Base-by-base conservation (phyloP, 805 yeast species). In the Candida vartiovaarae region DNA sequence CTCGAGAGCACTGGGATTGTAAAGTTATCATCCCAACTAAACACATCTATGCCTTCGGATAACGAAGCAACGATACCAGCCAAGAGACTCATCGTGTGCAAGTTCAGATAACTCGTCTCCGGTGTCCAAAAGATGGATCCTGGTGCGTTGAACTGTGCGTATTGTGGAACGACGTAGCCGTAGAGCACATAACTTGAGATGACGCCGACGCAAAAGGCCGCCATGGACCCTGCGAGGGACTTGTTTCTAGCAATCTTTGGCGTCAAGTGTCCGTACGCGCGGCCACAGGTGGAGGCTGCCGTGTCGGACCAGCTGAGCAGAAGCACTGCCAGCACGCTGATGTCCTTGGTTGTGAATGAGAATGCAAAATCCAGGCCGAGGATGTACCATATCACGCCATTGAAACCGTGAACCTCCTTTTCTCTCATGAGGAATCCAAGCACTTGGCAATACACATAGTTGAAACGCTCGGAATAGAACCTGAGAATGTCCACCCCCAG, bases 281-380 rank as follows among this genome's bases (percentile, higher is more conserved):
- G 74, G 34, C 99, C 99, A 57, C 90, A 66, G 0, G 96, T 87
- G 3, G 96, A 87, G 3, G 99, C 99, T 3, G 97, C 91, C 8
- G 98, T 88, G 60, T 93, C 99, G 5, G 95, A 89, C 98, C 98
- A 93, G 58, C 96, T 85, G 49, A 93, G 74, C 40, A 91, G 68
- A 51, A 89, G 70, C 3, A 89, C 79, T 24, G 95, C 72, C 68
- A 88, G 72, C 27, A 90, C 68, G 1, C 82, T 71, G 39, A 93
- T 80, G 57, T 93, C 99, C 64, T 88, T 87, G 10, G 91, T 80
- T 55, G 79, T 82, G 24, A 79, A 62, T 1, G 72, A 49, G 56
- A 89, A 85, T 8, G 89, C 87, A 50, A 87, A 66, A 26, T 78
- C 67, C 38, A 88, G 66, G 5, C 99, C 99, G 2, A 84, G 68